Evolutionary conservation across 1,139 yeast species (phyloP), one percentile per base, ranked within the genome.

Genomic region (Zygosaccharomyces pseudobailii): DNA sequence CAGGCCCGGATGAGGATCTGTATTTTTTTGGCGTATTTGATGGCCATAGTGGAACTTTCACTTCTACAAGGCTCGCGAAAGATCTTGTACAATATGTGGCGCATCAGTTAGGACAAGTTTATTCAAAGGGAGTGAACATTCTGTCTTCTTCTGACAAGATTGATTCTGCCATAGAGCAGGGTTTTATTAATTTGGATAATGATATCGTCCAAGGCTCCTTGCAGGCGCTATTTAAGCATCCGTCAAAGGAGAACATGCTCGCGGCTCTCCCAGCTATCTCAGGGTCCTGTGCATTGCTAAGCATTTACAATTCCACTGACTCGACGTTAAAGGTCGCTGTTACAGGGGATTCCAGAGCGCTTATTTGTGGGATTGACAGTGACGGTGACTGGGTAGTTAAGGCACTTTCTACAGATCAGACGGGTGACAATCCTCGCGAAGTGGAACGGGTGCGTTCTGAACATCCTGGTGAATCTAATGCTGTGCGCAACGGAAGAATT

Each of bases 11-110:
- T 47, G 77, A 94, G 0, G 97, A 90, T 66, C 85, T 97, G 87
- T 85, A 87, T 79, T 88, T 92, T 62, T 94, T 95, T 77, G 96
- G 97, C 3, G 80, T 94, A 0, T 92, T 84, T 65, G 98, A 92
- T 67, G 99, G 99, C 9, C 99, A 92, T 67, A 89, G 96, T 3
- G 98, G 99, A 19, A 89, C 96, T 83, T 87, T 87, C 51, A 94
- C 98, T 1, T 82, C 94, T 51, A 79, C 88, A 30, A 87, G 84
- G 63, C 75, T 92, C 52, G 77, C 95, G 50, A 94, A 87, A 54
- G 82, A 83, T 55, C 73, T 92, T 57, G 82, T 92, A 28, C 79
- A 80, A 47, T 79, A 77, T 56, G 94, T 92, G 13, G 78, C 89
- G n/a, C 74, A 76, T 27, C 95, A 89, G 59, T 73, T 92, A 48